Evolutionary conservation across 768 basidiomycete species (phyloP).

Genomic region (Mrakia hoshinonis): DNA sequence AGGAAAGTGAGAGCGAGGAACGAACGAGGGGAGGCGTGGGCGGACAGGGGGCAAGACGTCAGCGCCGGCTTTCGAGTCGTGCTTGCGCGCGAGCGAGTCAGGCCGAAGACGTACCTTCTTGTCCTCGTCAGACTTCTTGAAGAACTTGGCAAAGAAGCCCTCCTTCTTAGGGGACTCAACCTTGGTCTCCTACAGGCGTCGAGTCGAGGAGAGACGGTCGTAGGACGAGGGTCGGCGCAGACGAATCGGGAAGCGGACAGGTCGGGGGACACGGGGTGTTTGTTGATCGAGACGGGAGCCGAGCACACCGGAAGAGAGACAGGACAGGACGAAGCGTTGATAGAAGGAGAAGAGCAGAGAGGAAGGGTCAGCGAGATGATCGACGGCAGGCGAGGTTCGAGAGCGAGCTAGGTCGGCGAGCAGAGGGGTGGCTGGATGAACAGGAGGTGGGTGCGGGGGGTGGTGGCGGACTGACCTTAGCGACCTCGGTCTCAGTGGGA

Average conservation of each 20-base stretch:
- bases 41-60: no score
- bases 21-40: not conserved
- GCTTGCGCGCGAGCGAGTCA: no score
- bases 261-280: no score
- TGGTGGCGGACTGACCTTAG: not conserved
- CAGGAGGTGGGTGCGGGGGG: not conserved
- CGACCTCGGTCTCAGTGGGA: not conserved
- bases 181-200: not conserved
- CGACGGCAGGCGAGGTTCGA: not conserved
- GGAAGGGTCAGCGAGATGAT: not conserved
- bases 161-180: not conserved
- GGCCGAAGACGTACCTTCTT: conserved; percentile 4
- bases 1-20: no score
- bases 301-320: not conserved
- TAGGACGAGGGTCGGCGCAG: not conserved
- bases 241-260: not conserved
- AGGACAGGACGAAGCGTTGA: no score
- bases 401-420: not conserved
- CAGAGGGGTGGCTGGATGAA: not conserved
- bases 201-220: not conserved
- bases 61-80: no score
- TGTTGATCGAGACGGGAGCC: not conserved
- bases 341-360: not conserved
- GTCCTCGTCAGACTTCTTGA: no score
- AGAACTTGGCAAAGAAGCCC: not conserved